These are phyloP conservation scores for Xylaria sp. DNA, from an alignment of 2,329 filamentous ascomycete genomes.

Conservation along the genomic window DNA sequence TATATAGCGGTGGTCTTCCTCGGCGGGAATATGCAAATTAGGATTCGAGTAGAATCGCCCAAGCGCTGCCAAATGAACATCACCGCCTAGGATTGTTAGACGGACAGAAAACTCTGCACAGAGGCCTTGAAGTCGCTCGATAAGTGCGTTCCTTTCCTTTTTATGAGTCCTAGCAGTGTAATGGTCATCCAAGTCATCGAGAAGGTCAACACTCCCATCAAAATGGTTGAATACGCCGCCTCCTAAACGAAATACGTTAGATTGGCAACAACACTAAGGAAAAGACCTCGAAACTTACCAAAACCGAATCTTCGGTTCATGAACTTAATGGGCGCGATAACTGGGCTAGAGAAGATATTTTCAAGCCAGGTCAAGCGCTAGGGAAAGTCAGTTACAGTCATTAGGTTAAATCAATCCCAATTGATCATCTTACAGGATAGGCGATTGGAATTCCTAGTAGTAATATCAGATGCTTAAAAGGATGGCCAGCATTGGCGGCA, in stretches of 20 bases:
- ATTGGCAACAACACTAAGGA: neutral
- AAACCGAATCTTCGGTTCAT: conserved; percentile 91
- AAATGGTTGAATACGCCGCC: conserved; percentile 93
- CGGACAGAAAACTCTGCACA: conserved; percentile 88
- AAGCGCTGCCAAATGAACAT: conserved; percentile 91
- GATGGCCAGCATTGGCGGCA: conserved; percentile 73
- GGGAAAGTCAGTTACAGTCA: conserved; percentile 33
- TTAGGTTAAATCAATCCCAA: conserved; percentile 36
- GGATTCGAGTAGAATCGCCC: conserved; percentile 96
- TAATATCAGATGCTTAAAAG: conserved; percentile 88
- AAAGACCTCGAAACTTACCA: conserved; percentile 51
- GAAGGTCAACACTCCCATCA: conserved; percentile 89
- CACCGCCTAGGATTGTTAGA: conserved; percentile 90
- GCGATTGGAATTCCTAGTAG: conserved; percentile 88
- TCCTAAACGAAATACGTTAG: conserved; percentile 52
- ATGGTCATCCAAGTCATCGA: conserved; percentile 95
- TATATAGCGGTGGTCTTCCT: conserved; percentile 93
- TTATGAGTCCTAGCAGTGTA: conserved; percentile 95
- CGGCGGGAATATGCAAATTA: conserved; percentile 77
- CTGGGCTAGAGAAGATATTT: conserved; percentile 85
- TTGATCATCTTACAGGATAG: conserved; percentile 70
- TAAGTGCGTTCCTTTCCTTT: conserved; percentile 79
- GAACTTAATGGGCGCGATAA: conserved; percentile 89
- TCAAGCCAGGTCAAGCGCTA: conserved; percentile 94
- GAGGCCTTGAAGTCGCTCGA: conserved; percentile 84